Conservation (phyloP, 441 rosid species). For the Breynia disticha region DNA sequence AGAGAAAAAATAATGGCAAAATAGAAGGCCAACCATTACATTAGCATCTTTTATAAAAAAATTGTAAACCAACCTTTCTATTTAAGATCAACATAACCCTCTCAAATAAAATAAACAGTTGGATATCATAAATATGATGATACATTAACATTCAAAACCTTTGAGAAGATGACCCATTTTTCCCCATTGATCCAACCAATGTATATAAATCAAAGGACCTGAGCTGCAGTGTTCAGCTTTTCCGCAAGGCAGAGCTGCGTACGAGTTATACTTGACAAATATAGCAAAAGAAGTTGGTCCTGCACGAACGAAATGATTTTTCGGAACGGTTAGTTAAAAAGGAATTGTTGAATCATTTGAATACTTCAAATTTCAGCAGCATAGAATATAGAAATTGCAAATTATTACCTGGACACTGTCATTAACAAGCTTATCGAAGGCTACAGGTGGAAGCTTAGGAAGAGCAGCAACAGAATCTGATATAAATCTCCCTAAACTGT, state of each 20-base stretch:
- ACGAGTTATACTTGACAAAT: conserved; percentile 85
- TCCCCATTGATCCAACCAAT: conserved; percentile 5
- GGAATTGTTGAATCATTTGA: too few relatives aligned
- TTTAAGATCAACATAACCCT: too few relatives aligned
- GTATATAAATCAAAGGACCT: conserved; percentile 36
- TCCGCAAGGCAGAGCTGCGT: conserved; percentile 90
- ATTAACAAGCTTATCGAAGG: conserved; percentile 74
- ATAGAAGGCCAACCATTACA: too few relatives aligned
- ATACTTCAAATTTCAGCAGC: too few relatives aligned
- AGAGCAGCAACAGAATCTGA: conserved; percentile 58
- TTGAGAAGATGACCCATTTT: neutral
- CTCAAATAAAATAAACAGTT: neutral
- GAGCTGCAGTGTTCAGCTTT: conserved; percentile 92
- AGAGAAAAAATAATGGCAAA: too few relatives aligned
- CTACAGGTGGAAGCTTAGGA: conserved; percentile 63
- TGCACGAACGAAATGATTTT: conserved; percentile 15
- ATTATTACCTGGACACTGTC: conserved; percentile 67
- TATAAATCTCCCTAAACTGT: conserved; percentile 58
- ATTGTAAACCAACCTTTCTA: too few relatives aligned
- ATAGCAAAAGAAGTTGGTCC: conserved; percentile 77
- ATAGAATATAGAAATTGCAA: neutral
- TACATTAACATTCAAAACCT: neutral
- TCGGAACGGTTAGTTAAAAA: too few relatives aligned
- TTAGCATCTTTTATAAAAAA: too few relatives aligned
- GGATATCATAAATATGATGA: neutral